Base-by-base conservation (phyloP, 139 green algal species). In the Closterium sp. region DNA sequence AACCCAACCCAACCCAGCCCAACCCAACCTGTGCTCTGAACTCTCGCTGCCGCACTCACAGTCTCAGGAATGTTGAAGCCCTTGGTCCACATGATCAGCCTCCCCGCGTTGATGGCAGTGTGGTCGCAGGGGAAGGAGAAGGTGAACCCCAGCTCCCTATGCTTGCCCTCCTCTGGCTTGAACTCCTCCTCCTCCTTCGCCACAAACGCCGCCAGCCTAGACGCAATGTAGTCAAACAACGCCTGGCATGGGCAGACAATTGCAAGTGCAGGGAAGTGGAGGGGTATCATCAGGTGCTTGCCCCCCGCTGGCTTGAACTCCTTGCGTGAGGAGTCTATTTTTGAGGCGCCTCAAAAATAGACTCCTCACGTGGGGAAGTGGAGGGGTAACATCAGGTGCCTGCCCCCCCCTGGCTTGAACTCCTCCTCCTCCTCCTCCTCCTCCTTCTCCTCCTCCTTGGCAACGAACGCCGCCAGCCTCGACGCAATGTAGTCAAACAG, bases 101-200 rank as follows among this genome's bases (percentile, higher is more conserved):
- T 94, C 84, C 97, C 97, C 6, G 89, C 85, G 91, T 97, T 91
- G n/a, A 99, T 88, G 30, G 94, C 94, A 1, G 91, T 95, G 92
- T 99, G 97, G 31, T 98, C 91, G 34, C 96, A 95, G 19, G 97
- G 95, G 93, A 99, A 99, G 88, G 92, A 96, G 94, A 98, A 99
- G 93, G 97, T 98, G 95, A 99, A 98, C 34, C 97, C 97, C 0
- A 99, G 96, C 69, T 86, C 69, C 23, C 84, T 10, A 76, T 90
- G 16, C 34, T 91, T 84, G 32, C 88, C 91, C n/a, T 87, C 88
- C 30, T 6, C 38, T 38, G 86, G 84, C 85, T 34, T 66, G 32
- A 38, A 92, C 85, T 85, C 83, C 23, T 28, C 30, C 55, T 83
- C 34, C 55, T 94, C 91, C 31, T 93, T 91, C 19, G 93, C 84